Conservation (phyloP, 179 eudicot genomes). For the Amaranthus tricolor region DNA sequence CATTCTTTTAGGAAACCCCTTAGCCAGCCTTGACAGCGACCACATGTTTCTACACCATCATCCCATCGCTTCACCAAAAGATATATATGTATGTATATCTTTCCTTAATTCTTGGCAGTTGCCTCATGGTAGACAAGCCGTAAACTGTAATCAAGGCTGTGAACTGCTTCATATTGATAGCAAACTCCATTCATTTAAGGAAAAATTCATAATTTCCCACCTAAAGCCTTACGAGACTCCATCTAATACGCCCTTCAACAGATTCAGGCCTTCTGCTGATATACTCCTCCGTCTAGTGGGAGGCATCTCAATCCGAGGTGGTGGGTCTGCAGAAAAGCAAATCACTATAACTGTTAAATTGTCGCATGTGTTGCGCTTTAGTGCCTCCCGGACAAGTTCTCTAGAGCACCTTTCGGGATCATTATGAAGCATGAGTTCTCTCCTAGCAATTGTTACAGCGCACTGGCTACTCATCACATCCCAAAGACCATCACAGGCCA, state of each 20-base stretch:
- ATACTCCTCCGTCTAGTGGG: constrained; percentile 39
- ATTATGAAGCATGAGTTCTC: constrained; percentile 75
- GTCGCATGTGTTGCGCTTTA: constrained; percentile 70
- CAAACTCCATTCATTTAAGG: background rate
- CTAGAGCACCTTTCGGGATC: constrained; percentile 81
- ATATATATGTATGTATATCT: background rate
- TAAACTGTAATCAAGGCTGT: background rate
- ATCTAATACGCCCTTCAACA: constrained; percentile 41
- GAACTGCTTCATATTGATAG: constrained; percentile 1
- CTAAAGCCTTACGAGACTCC: constrained; percentile 27
- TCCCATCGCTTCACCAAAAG: constrained; percentile 6
- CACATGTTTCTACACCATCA: background rate
- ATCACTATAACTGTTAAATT: constrained; percentile 69
- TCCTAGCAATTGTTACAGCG: constrained; percentile 74
- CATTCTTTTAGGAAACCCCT: background rate
- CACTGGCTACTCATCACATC: constrained; percentile 92
- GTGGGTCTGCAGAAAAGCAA: constrained; percentile 80
- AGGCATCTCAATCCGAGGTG: constrained; percentile 58
- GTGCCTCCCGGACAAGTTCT: constrained; percentile 80
- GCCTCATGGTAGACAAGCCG: constrained; percentile 4
- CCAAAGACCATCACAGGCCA: constrained; percentile 89
- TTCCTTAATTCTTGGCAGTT: constrained; percentile 4
- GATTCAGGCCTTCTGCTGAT: constrained; percentile 43
- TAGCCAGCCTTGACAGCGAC: constrained; percentile 8
- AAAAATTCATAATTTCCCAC: background rate